Base-by-base conservation (phyloP, 345 rosid genomes). In the Bruguiera sexangula region DNA sequence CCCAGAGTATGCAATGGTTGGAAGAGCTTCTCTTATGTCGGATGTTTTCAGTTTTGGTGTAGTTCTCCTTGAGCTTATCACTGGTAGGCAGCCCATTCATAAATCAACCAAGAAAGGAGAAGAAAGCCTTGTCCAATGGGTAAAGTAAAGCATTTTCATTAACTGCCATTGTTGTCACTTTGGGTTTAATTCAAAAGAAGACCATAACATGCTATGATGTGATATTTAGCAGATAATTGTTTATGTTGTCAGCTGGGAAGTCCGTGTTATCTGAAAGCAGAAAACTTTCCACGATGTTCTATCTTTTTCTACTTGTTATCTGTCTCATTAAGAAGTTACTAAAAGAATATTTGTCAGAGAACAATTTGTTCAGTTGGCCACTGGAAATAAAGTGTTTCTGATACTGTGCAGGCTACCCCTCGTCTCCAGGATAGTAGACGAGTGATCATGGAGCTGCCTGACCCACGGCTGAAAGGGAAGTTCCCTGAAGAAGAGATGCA, bases 1-100 rank as follows among this genome's bases (percentile, higher is more conserved):
- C 10, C 98, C 98, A n/a, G 96, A 93, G 78, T 95, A 88, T 55
- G 99, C 96, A 20, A 92, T 92, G 67, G 80, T 90, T 59, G 97
- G 99, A 81, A 85, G 96, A 73, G 96, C 99, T 64, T 95, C 97
- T 22, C 85, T 80, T 5, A 95, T 92, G 89, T 90, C 99, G 19
- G 99, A 95, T 74, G 99, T 95, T 72, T 95, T 95, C 75, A 95
- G 99, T 79, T 92, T 92, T 2, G 99, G 99, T 55, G 99, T 95
- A 37, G 99, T 95, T 72, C 86, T 95, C 62, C 92, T 95, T 55
- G 97, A 95, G 86, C 90, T 95, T 68, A 86, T 95, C 71, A 92
- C 96, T 1, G 99, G 99, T 54, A 86, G 88, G 57, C 87, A 86
- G 68, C 96, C 99, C 8, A 90, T 92, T 78, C 96, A 84, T 11